Evolutionary conservation across 331 rosid genomes (phyloP), one percentile per base, ranked within the genome.

Genomic region (Malus hybrid): DNA sequence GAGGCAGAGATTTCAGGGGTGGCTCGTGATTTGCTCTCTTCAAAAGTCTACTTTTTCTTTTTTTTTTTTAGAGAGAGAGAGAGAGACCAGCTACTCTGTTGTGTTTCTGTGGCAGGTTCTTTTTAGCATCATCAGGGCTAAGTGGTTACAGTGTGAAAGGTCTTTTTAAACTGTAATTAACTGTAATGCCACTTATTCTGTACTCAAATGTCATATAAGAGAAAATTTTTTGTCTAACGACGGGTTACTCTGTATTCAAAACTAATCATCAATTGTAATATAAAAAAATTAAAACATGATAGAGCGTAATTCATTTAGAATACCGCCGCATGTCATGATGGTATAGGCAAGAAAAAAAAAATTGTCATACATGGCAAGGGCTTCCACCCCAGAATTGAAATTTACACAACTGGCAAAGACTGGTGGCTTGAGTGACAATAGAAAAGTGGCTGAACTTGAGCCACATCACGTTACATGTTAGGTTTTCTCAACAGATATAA

Each of bases 11-110:
- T 62, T 78, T 87, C 99, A 92, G 87, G 90, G 93, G 76, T 69
- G 86, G 66, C 97, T 80, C 97, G 96, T 94, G 99, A 91, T 67
- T 85, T 73, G 48, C 91, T 79, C 69, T 86, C 93, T 83, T 88
- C 82, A 87, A 91, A 93, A 84, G 84, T 42, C 0, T 60, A 77
- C 79, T 71, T 78, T 86, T 48, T 81, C 44, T 20, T 16, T 28
- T 84, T 39, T 16, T 31, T 74, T 7, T 36, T 33, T 33, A 7
- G 69, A 79, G 48, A 59, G 50, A 63, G 79, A 65, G 65, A 54
- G 75, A 74, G 76, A 79, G 55, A 69, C 73, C 80, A 79, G 81
- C 85, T 79, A 81, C 84, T 84, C 79, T 42, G 60, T 14, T 62
- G 22, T 66, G 74, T 77, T 82, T 72, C 80, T 79, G 82, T 83